Base-by-base conservation (phyloP, 1,139 yeast species). In the Yamadazyma trypodendri region DNA sequence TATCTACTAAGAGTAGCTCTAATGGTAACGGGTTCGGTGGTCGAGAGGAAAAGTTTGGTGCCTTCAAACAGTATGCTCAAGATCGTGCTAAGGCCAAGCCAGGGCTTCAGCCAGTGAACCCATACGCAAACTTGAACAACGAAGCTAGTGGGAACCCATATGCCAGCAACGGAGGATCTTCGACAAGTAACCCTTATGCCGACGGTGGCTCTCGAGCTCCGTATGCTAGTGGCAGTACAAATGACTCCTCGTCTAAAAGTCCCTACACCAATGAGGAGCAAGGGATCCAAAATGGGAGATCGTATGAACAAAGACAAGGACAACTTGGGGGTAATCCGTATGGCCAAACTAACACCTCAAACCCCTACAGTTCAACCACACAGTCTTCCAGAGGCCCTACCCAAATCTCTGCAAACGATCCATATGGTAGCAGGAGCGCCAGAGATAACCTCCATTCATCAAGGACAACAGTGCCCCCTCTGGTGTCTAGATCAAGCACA, bases 21-120 rank as follows among this genome's bases (percentile, higher is more conserved):
- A 39, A 41, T 16, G 27, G 36, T 13, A 23, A 14, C 24, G 36
- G 37, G 6, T 40, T 37, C 29, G 51, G 49, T 18, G 50, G 48
- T 6, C 68, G 75, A 48, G 71, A 67, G 46, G 78, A 72, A 49
- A 78, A 79, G 50, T 84, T 84, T 56, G 77, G 82, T 8, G 89
- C 88, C 3, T 84, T 82, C 54, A 72, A 72, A 31, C 68, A 69
- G 40, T 80, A 75, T 58, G 84, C 87, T 11, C 74, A 72, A 45
- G 79, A 78, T 34, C 52, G 68, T 34, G 62, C 65, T 51, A 42
- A 52, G 40, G 46, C 58, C 46, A 54, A 68, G 55, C 62, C 76
- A 44, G 78, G 66, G 52, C 68, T 52, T 60, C 77, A 60, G 35
- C 79, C 68, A 48, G 79, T 42, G 6, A 69, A 70, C 39, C 76